Evolutionary conservation across 139 green algal genomes (phyloP), one percentile per base, ranked within the genome.

Genomic region (Spirogloea muscicola): DNA sequence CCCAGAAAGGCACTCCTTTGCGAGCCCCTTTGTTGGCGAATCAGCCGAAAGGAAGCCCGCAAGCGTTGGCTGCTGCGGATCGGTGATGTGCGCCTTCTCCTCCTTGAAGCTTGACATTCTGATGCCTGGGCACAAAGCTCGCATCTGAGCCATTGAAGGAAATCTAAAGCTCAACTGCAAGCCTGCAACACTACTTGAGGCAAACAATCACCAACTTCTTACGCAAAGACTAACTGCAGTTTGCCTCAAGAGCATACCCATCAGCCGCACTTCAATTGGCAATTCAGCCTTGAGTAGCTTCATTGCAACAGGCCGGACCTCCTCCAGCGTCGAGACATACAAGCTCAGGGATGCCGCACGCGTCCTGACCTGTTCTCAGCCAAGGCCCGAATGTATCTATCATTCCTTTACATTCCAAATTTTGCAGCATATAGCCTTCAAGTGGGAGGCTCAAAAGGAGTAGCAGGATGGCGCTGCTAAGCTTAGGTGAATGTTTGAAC

Each of bases 251-350:
- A n/a, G 70, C 48, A 70, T 9, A 76, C 90, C 90, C 82, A 96
- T 92, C 1, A 96, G 84, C 33, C 91, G 84, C 6, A 95, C 42
- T 58, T 86, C 80, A 21, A 91, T 59, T 0, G 88, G 90, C 60
- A 91, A 37, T 82, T 96, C 88, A 1, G 73, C 77, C 1, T 61
- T 72, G 68, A 97, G 82, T 67, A 96, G 78, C 33, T 77, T 71
- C 40, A 89, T 77, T 6, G 85, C 85, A 16, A 59, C 67, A 0
- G 71, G 62, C 46, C 84, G 61, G 55, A 97, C 89, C 38, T 91
- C 86, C 1, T 84, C 73, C 0, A 71, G 59, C 0, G 57, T 77
- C 58, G 66, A 77, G 10, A 90, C 67, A 72, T 90, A 83, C 34
- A 66, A 55, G 1, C 83, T 57, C 51, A 96, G 77, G 2, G 89